Evolutionary conservation across 352 stramenopile genomes (phyloP).

Genomic region (Halophytophthora batemanensis): DNA sequence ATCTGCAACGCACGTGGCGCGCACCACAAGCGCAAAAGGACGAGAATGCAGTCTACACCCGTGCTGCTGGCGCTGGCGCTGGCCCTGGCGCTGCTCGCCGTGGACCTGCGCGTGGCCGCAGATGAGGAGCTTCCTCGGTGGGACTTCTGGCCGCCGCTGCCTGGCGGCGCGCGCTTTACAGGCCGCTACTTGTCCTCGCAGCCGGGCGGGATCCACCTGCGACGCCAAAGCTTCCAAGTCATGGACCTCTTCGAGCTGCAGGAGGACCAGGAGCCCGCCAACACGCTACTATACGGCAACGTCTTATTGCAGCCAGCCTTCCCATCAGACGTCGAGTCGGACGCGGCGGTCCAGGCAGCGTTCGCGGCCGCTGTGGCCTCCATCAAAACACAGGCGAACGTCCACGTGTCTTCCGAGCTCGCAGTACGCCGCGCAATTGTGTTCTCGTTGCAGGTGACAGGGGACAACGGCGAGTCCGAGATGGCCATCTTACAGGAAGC

Average conservation of each 20-base stretch:
- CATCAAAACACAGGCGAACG: constrained; percentile 35
- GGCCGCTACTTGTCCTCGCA: constrained; percentile 53
- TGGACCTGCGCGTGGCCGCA: not conserved
- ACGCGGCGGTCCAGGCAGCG: constrained; percentile 44
- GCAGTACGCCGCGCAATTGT: constrained; percentile 29
- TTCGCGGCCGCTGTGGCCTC: constrained; percentile 31
- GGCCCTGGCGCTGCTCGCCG: constrained; percentile 3
- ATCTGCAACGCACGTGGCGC: too few species aligned
- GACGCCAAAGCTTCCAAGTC: constrained; percentile 42
- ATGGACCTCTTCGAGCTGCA: constrained; percentile 63
- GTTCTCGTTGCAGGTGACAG: constrained; percentile 52
- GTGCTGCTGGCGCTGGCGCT: not conserved
- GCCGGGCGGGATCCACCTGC: constrained; percentile 41
- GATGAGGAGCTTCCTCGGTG: constrained; percentile 29
- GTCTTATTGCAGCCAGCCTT: constrained; percentile 49
- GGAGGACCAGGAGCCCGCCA: constrained; percentile 11
- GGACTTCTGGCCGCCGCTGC: constrained; percentile 68
- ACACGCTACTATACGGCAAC: constrained; percentile 62
- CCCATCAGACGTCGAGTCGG: constrained; percentile 15
- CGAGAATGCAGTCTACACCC: too few species aligned
- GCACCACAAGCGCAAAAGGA: too few species aligned
- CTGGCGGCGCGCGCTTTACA: constrained; percentile 41
- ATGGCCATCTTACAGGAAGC: constrained; percentile 69
- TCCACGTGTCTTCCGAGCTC: constrained; percentile 41
- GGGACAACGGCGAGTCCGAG: constrained; percentile 63